Conservation (phyloP, 805 yeast genomes). For the Cyberlindnera mycetangii region DNA sequence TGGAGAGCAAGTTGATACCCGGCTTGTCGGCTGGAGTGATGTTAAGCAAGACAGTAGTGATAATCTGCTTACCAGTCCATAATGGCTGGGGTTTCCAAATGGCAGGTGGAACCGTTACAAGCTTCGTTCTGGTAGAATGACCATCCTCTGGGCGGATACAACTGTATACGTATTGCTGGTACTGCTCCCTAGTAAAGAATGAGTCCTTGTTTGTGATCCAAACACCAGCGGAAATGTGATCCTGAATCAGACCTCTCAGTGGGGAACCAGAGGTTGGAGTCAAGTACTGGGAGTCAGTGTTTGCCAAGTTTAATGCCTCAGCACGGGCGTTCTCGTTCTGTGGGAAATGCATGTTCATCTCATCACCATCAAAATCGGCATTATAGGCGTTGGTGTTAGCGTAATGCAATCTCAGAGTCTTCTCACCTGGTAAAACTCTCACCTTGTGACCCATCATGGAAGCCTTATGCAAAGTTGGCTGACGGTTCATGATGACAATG, state of each 20-base stretch:
- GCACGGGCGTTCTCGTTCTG: constrained; percentile 97
- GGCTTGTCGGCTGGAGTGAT: constrained; percentile 86
- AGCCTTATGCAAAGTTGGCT: constrained; percentile 98
- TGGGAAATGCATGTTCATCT: constrained; percentile 99
- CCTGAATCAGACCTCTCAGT: constrained; percentile 97
- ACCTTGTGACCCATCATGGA: constrained; percentile 99
- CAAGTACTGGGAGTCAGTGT: constrained; percentile 94
- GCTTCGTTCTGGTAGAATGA: constrained; percentile 68
- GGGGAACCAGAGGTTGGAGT: constrained; percentile 99
- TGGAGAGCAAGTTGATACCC: constrained; percentile 80
- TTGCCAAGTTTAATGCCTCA: constrained; percentile 91
- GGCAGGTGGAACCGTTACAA: constrained; percentile 87
- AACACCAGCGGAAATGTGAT: constrained; percentile 97
- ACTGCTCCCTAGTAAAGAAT: constrained; percentile 85
- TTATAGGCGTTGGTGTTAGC: constrained; percentile 99
- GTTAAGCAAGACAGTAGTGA: constrained; percentile 86
- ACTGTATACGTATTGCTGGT: constrained; percentile 91
- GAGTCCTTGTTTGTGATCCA: constrained; percentile 95
- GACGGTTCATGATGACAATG: constrained; percentile 97
- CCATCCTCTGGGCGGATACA: constrained; percentile 98
- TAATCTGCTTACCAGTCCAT: constrained; percentile 98
- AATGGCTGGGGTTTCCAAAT: constrained; percentile 79
- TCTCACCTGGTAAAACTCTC: constrained; percentile 94
- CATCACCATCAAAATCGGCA: constrained; percentile 99
- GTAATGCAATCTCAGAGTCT: constrained; percentile 92